Evolutionary conservation across 768 basidiomycete species (phyloP), one percentile per base, ranked within the genome.

Genomic region (Sporobolomyces pararoseus): DNA sequence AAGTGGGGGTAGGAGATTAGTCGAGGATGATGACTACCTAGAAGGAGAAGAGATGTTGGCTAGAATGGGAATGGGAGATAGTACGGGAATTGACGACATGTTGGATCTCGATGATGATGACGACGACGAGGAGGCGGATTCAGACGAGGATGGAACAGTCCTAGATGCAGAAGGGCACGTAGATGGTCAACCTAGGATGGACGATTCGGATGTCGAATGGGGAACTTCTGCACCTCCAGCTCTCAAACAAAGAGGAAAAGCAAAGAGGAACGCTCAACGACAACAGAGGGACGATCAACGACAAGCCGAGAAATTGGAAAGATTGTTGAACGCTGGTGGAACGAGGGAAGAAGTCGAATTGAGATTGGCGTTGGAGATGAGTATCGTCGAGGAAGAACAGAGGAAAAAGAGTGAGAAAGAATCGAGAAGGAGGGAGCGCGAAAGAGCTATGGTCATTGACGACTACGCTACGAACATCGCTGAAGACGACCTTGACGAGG

Each of bases 181-280:
- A 1, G 64, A 65, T n/a, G 69, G 69, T 23, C 46, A 55, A 51
- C 65, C 72, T 25, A 42, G 72, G 13, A 7, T 50, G 3, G 65
- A 46, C 31, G 72, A 73, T 37, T 70, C 68, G 14, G 72, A 73
- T 53, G 50, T 73, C 52, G 72, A 73, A 5, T 73, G 72, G 72
- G 72, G 72, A 3, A 37, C 54, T 4, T 34, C n/a, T 1, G 62
- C 39, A 9, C 72, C 70, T 25, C 65, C 61, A 0, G 32, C 63
- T 1, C 23, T 46, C 39, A 19, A 25, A 19, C 34, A n/a, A n/a
- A n/a, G 44, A 21, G 64, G 52, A 29, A 66, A 42, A 32, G 51
- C 7, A n/a, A 63, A 59, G 25, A 34, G 35, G 4, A 23, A 55
- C 23, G 21, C 14, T 17, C 65, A 55, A 50, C 54, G 61, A 14